Percentiles rank a stretch among this genome's conserved stretches.
phyloP scores from a whole-genome alignment of 768 basidiomycete genomes.

The Austroboletus eburneus region DNA sequence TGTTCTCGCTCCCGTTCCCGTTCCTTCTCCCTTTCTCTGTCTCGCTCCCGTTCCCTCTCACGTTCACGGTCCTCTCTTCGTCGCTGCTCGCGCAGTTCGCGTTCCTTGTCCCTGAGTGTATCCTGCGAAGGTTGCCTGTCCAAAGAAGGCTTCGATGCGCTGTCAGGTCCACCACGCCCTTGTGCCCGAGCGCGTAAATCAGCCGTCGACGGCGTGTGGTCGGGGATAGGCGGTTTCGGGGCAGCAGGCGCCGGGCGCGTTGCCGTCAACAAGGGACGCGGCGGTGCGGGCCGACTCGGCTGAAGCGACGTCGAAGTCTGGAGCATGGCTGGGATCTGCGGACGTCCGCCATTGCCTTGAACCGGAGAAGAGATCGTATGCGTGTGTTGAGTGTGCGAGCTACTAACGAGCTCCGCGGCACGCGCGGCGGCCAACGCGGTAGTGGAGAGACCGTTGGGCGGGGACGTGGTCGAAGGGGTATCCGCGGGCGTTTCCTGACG shows the following conservation, averaged over 20 bases:
- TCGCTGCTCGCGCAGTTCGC: slow-evolving; percentile 36
- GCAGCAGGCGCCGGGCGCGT: slow-evolving; percentile 52
- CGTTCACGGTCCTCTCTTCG: slow-evolving; percentile 35
- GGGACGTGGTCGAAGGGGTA: slow-evolving; percentile 22
- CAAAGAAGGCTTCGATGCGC: slow-evolving; percentile 29
- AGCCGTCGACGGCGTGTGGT: slow-evolving; percentile 57
- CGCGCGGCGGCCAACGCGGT: slow-evolving; percentile 49
- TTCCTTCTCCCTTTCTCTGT: slow-evolving; percentile 33
- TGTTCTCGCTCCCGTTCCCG: slow-evolving; percentile 8
- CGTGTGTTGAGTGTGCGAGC: slow-evolving; percentile 38
- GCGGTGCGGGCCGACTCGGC: slow-evolving; percentile 62
- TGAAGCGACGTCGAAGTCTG: slow-evolving; percentile 40
- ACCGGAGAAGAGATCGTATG: slow-evolving; percentile 38
- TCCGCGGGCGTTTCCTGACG: slow-evolving; percentile 47
- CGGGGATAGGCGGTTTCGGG: slow-evolving; percentile 38
- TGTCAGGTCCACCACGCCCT: slow-evolving; percentile 47
- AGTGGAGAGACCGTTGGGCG: slow-evolving; percentile 37
- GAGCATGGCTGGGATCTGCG: slow-evolving; percentile 23
- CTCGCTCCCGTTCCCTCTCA: slow-evolving; percentile 33
- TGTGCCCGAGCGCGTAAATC: slow-evolving; percentile 65
- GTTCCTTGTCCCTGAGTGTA: slow-evolving; percentile 33
- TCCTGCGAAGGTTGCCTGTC: slow-evolving; percentile 40
- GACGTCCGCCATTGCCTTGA: slow-evolving; percentile 23
- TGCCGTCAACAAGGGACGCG: slow-evolving; percentile 58
- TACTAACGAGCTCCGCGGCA: slow-evolving; percentile 62